A percentile compares a stretch with the other conserved stretches of the same genome.
phyloP scores from a whole-genome alignment of 2,329 filamentous ascomycete genomes.

The Phialocephala sp. region DNA sequence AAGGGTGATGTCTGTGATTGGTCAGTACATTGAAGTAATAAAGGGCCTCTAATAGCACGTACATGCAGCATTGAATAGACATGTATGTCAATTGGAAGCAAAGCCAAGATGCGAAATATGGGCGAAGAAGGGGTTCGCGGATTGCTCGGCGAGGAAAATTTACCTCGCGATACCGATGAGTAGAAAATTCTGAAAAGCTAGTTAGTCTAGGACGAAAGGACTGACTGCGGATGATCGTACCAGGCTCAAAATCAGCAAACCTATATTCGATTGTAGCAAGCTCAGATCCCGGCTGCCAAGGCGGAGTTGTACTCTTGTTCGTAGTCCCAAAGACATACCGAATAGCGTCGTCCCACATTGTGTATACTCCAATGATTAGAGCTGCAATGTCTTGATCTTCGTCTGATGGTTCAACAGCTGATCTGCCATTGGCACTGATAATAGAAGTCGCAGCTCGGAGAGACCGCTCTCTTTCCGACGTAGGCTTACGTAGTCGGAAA shows the following conservation, averaged over 20 bases:
- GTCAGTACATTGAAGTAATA: slow-evolving; percentile 3
- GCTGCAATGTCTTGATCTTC: slow-evolving; percentile 23
- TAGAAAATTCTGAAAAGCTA: slow-evolving; percentile 27
- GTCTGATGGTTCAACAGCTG: not conserved
- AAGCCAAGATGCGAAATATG: slow-evolving; percentile 31
- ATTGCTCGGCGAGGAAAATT: slow-evolving; percentile 30
- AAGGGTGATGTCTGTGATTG: slow-evolving; percentile 28
- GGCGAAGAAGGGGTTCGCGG: slow-evolving; percentile 25
- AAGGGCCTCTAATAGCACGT: not conserved
- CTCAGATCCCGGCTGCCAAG: slow-evolving; percentile 30
- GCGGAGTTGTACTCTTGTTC: slow-evolving; percentile 26
- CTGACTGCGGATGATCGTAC: not conserved
- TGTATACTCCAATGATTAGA: slow-evolving; percentile 27
- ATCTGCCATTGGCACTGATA: not conserved
- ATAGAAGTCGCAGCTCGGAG: slow-evolving; percentile 11
- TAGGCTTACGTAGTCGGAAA: slow-evolving; percentile 26
- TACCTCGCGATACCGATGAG: slow-evolving; percentile 30
- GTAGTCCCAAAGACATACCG: slow-evolving; percentile 26
- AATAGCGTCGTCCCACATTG: slow-evolving; percentile 31
- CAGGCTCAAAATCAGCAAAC: slow-evolving; percentile 32
- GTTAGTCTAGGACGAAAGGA: not conserved
- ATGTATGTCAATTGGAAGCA: slow-evolving; percentile 33
- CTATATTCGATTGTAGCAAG: slow-evolving; percentile 31
- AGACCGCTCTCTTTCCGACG: slow-evolving; percentile 19
- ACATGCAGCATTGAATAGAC: slow-evolving; percentile 34